Evolutionary conservation across 176 grass and related monocot genomes (phyloP).

Genomic region (Neostapfia colusana): DNA sequence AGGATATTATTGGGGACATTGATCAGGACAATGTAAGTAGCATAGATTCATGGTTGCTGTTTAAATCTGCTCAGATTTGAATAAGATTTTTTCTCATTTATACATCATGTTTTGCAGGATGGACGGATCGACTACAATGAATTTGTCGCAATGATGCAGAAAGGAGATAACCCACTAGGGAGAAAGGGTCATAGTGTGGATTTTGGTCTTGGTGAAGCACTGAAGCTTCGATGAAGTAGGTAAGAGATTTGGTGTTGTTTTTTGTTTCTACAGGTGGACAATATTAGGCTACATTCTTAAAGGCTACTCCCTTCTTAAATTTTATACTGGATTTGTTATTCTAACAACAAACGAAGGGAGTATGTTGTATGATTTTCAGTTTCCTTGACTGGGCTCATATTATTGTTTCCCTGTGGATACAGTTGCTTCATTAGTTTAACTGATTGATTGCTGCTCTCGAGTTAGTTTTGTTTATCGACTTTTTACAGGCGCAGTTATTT

Average conservation of each 20-base stretch:
- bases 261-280: neutral
- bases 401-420: too few species aligned
- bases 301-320: too few species aligned
- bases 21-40: constrained; percentile 73
- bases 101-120: constrained; percentile 44
- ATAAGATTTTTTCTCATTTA: constrained; percentile 9
- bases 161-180: constrained; percentile 57
- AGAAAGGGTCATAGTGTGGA: constrained; percentile 59
- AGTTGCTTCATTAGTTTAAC: neutral
- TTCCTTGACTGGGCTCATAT: too few species aligned
- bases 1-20: constrained; percentile 71
- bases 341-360: too few species aligned
- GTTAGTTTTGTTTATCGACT: neutral
- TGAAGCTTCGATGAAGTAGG: constrained; percentile 66
- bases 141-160: constrained; percentile 79
- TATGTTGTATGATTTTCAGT: neutral
- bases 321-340: too few species aligned
- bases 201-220: constrained; percentile 69
- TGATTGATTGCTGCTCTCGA: neutral
- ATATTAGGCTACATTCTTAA: neutral
- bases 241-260: constrained; percentile 20
- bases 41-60: neutral
- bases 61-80: neutral
- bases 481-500: constrained; percentile 20
- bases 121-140: constrained; percentile 80